Conservation (phyloP, 2,329 filamentous ascomycete species). For the Monosporascus sp. region DNA sequence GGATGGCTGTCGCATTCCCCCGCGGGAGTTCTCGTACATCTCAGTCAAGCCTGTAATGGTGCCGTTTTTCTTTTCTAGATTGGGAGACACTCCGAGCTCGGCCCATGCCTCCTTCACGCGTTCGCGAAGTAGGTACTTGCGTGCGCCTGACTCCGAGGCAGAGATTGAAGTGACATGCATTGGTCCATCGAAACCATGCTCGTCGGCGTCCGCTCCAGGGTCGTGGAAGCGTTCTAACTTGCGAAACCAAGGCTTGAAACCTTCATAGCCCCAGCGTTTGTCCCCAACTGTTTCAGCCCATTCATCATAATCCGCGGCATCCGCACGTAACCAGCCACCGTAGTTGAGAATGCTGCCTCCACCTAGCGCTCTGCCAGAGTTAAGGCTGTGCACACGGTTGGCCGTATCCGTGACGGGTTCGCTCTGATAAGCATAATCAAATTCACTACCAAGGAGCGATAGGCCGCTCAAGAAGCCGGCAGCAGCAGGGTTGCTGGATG, state of each 20-base stretch:
- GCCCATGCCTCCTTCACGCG: constrained; percentile 32
- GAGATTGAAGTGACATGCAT: constrained; percentile 27
- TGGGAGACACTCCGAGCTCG: constrained; percentile 31
- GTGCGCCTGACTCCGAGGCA: constrained; percentile 16
- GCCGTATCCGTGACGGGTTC: constrained; percentile 13
- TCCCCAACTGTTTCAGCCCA: constrained; percentile 15
- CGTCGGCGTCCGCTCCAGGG: constrained; percentile 21
- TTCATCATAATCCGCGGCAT: constrained; percentile 21
- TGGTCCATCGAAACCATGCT: constrained; percentile 34
- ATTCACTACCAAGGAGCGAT: constrained; percentile 14
- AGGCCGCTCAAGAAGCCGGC: constrained; percentile 16
- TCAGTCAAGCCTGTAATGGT: constrained; percentile 28
- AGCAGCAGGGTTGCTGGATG: constrained; percentile 13
- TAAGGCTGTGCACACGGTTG: constrained; percentile 13
- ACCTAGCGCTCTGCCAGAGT: constrained; percentile 18
- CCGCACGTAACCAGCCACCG: constrained; percentile 21
- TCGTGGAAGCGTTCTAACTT: constrained; percentile 31
- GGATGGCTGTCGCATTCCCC: constrained; percentile 15
- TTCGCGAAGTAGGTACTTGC: constrained; percentile 34
- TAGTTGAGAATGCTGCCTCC: constrained; percentile 21
- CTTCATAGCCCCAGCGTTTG: constrained; percentile 37
- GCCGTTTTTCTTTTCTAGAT: constrained; percentile 24
- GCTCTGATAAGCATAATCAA: constrained; percentile 19
- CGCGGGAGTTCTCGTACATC: constrained; percentile 18
- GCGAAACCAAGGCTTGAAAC: constrained; percentile 40